These are phyloP conservation scores for Euphorbia schlechtendalii DNA, from an alignment of 441 rosid species.

Conservation along the genomic window DNA sequence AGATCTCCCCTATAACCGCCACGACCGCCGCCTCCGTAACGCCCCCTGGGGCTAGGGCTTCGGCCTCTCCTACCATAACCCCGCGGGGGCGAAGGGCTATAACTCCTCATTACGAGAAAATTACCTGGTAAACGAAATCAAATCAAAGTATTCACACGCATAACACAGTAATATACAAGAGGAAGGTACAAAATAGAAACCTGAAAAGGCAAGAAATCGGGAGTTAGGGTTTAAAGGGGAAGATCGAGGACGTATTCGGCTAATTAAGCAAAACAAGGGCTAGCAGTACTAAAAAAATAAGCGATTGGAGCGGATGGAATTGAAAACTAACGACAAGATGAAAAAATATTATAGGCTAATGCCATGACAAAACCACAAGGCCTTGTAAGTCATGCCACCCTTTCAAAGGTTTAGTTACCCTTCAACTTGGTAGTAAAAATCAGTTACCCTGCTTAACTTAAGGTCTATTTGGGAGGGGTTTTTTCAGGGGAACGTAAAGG, in stretches of 20 bases:
- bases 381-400: too few species aligned
- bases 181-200: background rate
- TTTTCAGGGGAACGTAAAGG: too few species aligned
- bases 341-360: too few species aligned
- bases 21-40: conserved; percentile 39
- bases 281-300: too few species aligned
- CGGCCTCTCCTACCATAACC: conserved; percentile 47
- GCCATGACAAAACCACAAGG: too few species aligned
- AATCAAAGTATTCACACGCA: background rate
- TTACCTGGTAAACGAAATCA: background rate
- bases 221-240: background rate
- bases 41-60: conserved; percentile 70
- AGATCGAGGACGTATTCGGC: background rate
- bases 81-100: conserved; percentile 82
- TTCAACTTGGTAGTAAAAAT: too few species aligned
- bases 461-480: too few species aligned
- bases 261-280: background rate
- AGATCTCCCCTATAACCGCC: conserved; percentile 53
- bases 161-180: background rate
- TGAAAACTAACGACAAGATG: too few species aligned
- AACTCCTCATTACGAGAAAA: conserved; percentile 50
- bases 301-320: background rate
- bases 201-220: background rate
- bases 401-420: too few species aligned
- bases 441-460: too few species aligned